Base-by-base conservation (phyloP, 345 rosid genomes). In the Eucalyptus coolabah region DNA sequence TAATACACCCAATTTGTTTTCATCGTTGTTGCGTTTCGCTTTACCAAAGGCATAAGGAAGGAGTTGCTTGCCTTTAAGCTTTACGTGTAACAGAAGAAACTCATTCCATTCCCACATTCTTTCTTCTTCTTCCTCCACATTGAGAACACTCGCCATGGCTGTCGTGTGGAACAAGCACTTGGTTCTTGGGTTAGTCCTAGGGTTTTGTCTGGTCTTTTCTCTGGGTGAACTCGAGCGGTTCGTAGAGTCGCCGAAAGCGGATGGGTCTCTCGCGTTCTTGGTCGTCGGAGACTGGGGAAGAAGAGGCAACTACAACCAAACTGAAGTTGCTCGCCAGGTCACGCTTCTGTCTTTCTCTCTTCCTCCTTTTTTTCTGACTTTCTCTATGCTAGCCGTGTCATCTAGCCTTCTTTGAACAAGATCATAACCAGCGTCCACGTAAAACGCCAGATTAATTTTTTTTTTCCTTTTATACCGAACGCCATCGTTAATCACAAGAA, bases 251-350 rank as follows among this genome's bases (percentile, higher is more conserved):
- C 88, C 87, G 14, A 94, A 95, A 89, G 59, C 56, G 11, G 96
- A 95, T 72, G 95, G 95, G 63, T 91, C 96, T 7, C 93, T 95
- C 81, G 93, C 92, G 90, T 91, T 95, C 91, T 89, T 96, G 88
- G 98, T 96, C 21, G 93, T 95, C 77, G 97, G 98, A 65, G 98
- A 96, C 50, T 96, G 97, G 98, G 98, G 97, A 86, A 92, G 98
- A 91, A 89, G 91, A 90, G 97, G 98, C 47, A 47, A 85, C 47
- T 95, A 86, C 90, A 96, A 96, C 50, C 98, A 96, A 88, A 94
- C 97, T 14, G 87, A 90, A 50, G 98, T 95, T 47, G 97, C 98
- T 88, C 80, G 82, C 91, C 95, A 96, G 98, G 98, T 96, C 88
- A 50, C 40, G 63, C 44, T 16, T 72, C 42, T 83, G 59, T 87